Percentiles rank a stretch among this genome's conserved stretches.
These are phyloP conservation scores for Ophioceras dolichostomum DNA, from an alignment of 2,329 filamentous ascomycete genomes.

Conservation along the genomic window DNA sequence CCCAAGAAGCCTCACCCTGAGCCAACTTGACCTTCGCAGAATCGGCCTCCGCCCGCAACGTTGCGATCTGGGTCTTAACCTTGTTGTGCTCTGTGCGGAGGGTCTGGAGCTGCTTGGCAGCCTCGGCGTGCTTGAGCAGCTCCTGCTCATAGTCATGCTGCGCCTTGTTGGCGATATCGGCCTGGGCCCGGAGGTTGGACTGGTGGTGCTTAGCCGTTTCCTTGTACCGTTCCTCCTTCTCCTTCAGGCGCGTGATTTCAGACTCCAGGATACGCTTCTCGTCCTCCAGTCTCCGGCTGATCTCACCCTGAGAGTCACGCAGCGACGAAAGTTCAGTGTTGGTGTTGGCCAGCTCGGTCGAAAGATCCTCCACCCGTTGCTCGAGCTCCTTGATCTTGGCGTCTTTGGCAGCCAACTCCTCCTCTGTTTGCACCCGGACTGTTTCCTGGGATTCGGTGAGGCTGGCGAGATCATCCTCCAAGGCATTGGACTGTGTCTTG, in stretches of 20 bases:
- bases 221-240: slow-evolving; percentile 68
- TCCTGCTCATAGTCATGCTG: slow-evolving; percentile 95
- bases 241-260: slow-evolving; percentile 70
- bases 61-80: slow-evolving; percentile 65
- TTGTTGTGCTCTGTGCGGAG: slow-evolving; percentile 72
- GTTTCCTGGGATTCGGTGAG: slow-evolving; percentile 72
- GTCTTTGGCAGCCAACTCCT: slow-evolving; percentile 64
- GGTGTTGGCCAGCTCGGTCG: slow-evolving; percentile 65
- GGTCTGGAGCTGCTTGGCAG: slow-evolving; percentile 71
- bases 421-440: slow-evolving; percentile 78
- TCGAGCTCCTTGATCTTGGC: slow-evolving; percentile 68
- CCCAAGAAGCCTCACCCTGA: slow-evolving; percentile 81
- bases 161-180: slow-evolving; percentile 82
- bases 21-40: slow-evolving; percentile 67
- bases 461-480: slow-evolving; percentile 77
- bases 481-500: slow-evolving; percentile 72
- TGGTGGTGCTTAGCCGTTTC: slow-evolving; percentile 77
- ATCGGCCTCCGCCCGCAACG: slow-evolving; percentile 69
- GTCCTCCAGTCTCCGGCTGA: slow-evolving; percentile 58
- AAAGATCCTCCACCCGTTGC: slow-evolving; percentile 73
- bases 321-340: slow-evolving; percentile 74
- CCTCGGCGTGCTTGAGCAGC: slow-evolving; percentile 87
- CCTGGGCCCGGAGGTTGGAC: slow-evolving; percentile 84
- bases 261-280: slow-evolving; percentile 70
- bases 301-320: slow-evolving; percentile 69